These are phyloP conservation scores for Mayamaea pseudoterrestris DNA, from an alignment of 108 stramenopile genomes.

Conservation along the genomic window DNA sequence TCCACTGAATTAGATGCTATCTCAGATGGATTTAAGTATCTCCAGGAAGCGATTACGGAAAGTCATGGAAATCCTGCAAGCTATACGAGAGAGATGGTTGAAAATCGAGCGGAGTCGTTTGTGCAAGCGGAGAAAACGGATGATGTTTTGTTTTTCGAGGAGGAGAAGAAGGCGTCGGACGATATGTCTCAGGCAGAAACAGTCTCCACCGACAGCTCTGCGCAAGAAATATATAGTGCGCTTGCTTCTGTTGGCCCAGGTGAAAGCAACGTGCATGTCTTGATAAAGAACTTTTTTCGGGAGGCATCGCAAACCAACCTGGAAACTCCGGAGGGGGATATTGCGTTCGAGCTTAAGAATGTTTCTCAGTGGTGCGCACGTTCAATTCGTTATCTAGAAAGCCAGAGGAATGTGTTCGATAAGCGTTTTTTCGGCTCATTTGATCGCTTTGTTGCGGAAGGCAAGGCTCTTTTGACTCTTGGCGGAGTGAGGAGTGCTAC, in stretches of 20 bases:
- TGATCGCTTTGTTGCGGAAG: conserved; percentile 47
- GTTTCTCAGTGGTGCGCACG: conserved; percentile 34
- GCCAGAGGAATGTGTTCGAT: conserved; percentile 36
- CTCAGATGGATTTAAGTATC: conserved; percentile 27
- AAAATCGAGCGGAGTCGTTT: background rate
- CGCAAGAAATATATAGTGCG: background rate
- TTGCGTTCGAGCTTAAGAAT: conserved; percentile 31
- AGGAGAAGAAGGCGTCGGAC: conserved; percentile 6
- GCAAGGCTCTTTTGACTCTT: conserved; percentile 30
- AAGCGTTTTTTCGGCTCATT: conserved; percentile 45
- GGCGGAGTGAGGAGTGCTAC: no score
- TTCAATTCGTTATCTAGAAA: conserved; percentile 31
- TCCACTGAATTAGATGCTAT: conserved; percentile 30
- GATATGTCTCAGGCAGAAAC: background rate
- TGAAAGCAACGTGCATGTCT: conserved; percentile 12
- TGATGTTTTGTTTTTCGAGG: background rate
- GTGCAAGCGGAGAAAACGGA: background rate
- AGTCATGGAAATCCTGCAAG: conserved; percentile 17
- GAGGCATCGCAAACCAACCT: conserved; percentile 28
- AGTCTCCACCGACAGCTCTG: background rate
- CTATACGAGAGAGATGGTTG: conserved; percentile 10
- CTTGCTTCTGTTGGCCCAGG: background rate
- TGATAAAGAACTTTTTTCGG: conserved; percentile 25
- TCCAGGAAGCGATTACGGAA: conserved; percentile 16
- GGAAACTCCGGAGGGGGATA: conserved; percentile 30